These are phyloP conservation scores for Wallacemonas collosoma DNA, from an alignment of 208 protist genomes.

Conservation along the genomic window DNA sequence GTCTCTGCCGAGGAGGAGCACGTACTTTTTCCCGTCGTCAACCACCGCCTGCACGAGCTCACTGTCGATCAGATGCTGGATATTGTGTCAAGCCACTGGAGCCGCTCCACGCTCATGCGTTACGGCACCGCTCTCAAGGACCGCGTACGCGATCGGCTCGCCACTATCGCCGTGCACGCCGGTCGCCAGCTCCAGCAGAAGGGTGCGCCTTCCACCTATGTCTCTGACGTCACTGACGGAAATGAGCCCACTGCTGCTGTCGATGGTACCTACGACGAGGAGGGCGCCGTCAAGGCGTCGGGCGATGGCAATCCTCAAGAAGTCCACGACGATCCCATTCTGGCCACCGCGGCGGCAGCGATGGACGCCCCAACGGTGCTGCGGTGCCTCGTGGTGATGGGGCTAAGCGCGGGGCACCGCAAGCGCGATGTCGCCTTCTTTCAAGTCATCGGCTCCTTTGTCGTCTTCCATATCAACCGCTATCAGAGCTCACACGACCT, in stretches of 20 bases:
- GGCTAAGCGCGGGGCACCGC: constrained; percentile 63
- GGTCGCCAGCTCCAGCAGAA: constrained; percentile 19
- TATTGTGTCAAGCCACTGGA: constrained; percentile 61
- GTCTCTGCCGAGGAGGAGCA: constrained; percentile 72
- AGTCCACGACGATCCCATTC: constrained; percentile 31
- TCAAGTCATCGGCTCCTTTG: constrained; percentile 58
- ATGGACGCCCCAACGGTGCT: constrained; percentile 47
- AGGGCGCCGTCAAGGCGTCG: too few relatives aligned
- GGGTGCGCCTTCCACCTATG: not conserved
- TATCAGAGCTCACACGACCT: constrained; percentile 67
- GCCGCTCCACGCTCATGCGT: constrained; percentile 68
- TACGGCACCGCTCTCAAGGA: constrained; percentile 69
- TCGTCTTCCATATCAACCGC: constrained; percentile 63
- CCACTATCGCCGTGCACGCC: constrained; percentile 41
- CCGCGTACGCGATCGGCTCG: constrained; percentile 68
- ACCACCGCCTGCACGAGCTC: constrained; percentile 54
- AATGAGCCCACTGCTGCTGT: too few relatives aligned
- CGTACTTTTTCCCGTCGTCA: constrained; percentile 67
- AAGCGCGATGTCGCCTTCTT: constrained; percentile 83
- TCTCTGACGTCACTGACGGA: too few relatives aligned
- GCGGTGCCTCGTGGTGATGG: constrained; percentile 65
- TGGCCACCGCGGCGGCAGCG: constrained; percentile 40
- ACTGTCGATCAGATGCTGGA: constrained; percentile 59
- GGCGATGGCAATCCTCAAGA: too few relatives aligned
- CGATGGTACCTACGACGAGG: too few relatives aligned